Base-by-base conservation (phyloP, 805 yeast genomes). In the Pichia deserticola region DNA sequence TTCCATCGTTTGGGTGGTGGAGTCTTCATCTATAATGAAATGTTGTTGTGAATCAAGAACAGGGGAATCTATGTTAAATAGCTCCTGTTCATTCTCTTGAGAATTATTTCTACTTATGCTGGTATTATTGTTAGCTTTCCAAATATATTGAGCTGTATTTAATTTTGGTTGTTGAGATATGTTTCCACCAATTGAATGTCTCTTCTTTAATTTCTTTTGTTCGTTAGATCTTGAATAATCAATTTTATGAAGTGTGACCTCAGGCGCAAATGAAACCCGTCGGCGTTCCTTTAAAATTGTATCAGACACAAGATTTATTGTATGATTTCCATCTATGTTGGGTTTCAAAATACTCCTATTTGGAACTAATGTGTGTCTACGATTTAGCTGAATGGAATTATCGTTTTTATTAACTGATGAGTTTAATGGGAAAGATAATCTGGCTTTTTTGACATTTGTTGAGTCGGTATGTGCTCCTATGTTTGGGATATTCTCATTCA, bases 261-360 rank as follows among this genome's bases (percentile, higher is more conserved):
- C 86, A 1, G 86, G 86, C 0, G 90, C 90, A 70, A 86, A 86
- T 5, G 89, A 81, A 5, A 86, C 92, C 29, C 92, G 66, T 50
- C 92, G 66, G 36, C 66, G 64, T 36, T 63, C 54, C 8, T 32
- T 37, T 28, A 51, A 3, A 49, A 51, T 45, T 51, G 54, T 51
- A 47, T 61, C 53, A 36, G 68, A 70, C 57, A 71, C 60, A 7
- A 70, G 57, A 1, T 73, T 71, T 12, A 70, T 62, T 3, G 75
- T 72, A 38, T 67, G 61, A 49, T 69, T 66, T 30, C 55, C 59
- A 32, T 61, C 63, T 5, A 56, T 49, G 11, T 60, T 53, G 3
- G 68, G 47, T 51, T 74, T 74, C 52, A 74, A 51, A 33, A 74
- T 73, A 29, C 76, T 63, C 45, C 72, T 56, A 6, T 66, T 57